Evolutionary conservation across 2,329 filamentous ascomycete species (phyloP).

Genomic region (Sporothrix globosa): DNA sequence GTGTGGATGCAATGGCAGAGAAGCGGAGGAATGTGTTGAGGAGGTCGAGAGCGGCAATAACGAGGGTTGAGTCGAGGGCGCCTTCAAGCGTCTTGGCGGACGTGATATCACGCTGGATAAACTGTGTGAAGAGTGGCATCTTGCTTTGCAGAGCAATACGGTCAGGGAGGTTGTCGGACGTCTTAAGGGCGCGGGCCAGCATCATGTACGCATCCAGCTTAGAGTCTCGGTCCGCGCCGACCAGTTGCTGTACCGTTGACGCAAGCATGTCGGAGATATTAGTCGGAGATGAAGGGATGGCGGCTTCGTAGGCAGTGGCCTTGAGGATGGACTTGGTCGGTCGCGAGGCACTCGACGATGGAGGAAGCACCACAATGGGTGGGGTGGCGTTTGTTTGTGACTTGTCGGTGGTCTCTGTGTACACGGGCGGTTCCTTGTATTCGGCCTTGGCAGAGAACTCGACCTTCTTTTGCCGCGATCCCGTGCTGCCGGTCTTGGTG

Average conservation of each 20-base stretch:
- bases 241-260: slow-evolving; percentile 79
- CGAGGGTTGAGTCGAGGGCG: slow-evolving; percentile 67
- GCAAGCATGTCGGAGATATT: slow-evolving; percentile 81
- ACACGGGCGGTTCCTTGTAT: slow-evolving; percentile 58
- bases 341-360: slow-evolving; percentile 44
- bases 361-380: slow-evolving; percentile 46
- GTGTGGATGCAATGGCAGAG: slow-evolving; percentile 66
- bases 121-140: slow-evolving; percentile 75
- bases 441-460: slow-evolving; percentile 62
- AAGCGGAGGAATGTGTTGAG: slow-evolving; percentile 77
- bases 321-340: slow-evolving; percentile 78
- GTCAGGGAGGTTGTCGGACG: slow-evolving; percentile 81
- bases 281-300: slow-evolving; percentile 48
- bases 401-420: slow-evolving; percentile 44
- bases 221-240: slow-evolving; percentile 69
- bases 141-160: slow-evolving; percentile 72
- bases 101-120: slow-evolving; percentile 79
- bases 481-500: slow-evolving; percentile 39
- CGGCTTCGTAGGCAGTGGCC: slow-evolving; percentile 50
- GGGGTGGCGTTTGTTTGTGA: slow-evolving; percentile 16
- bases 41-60: slow-evolving; percentile 76
- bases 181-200: slow-evolving; percentile 73
- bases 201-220: slow-evolving; percentile 86
- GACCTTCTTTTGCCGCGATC: slow-evolving; percentile 57
- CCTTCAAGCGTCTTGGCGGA: slow-evolving; percentile 59